Conservation (phyloP, 345 rosid genomes). For the Acer negundo region DNA sequence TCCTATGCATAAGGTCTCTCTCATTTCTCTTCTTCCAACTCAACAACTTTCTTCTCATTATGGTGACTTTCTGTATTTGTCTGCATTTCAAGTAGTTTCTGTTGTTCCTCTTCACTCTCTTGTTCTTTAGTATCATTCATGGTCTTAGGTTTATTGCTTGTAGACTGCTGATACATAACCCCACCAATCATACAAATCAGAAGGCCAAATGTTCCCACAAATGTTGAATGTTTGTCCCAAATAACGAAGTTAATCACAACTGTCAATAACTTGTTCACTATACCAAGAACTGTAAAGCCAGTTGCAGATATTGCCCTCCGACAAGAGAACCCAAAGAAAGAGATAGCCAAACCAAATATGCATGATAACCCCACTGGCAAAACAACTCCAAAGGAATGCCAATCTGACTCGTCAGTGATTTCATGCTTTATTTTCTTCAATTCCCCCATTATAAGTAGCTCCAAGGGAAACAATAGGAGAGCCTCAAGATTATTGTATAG, state of each 20-base stretch:
- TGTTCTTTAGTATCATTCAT: slow-evolving; percentile 39
- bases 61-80: slow-evolving; percentile 34
- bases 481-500: slow-evolving; percentile 97
- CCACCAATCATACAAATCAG: slow-evolving; percentile 94
- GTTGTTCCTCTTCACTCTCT: slow-evolving; percentile 67
- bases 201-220: slow-evolving; percentile 79
- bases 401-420: slow-evolving; percentile 64
- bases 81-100: slow-evolving; percentile 75
- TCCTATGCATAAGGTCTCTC: not conserved
- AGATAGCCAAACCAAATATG: slow-evolving; percentile 84
- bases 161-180: slow-evolving; percentile 85
- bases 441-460: slow-evolving; percentile 94
- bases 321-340: slow-evolving; percentile 97
- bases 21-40: slow-evolving; percentile 31
- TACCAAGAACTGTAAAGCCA: slow-evolving; percentile 97
- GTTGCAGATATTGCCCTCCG: slow-evolving; percentile 93
- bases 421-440: slow-evolving; percentile 85
- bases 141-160: slow-evolving; percentile 66
- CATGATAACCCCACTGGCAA: slow-evolving; percentile 90
- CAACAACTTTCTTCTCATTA: slow-evolving; percentile 33
- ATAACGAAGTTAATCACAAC: slow-evolving; percentile 80
- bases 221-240: slow-evolving; percentile 94
- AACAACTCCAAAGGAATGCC: slow-evolving; percentile 73
- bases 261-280: slow-evolving; percentile 89
- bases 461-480: slow-evolving; percentile 81